These are phyloP conservation scores for Coemansia sp. DNA, from an alignment of 192 early-diverging fungal species.

Conservation along the genomic window DNA sequence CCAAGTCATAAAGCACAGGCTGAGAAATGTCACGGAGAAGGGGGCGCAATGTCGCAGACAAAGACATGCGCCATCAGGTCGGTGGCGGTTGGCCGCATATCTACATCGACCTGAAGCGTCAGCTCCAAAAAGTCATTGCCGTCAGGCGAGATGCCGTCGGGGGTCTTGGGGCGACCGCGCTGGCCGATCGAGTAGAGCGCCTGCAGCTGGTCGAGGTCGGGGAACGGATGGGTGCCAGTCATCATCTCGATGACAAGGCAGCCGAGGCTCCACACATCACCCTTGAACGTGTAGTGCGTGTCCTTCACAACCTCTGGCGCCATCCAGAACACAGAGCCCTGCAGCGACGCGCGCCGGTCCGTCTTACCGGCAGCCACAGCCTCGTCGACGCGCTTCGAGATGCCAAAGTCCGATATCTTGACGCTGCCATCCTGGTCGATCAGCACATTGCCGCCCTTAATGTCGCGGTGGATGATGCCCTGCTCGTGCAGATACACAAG, in stretches of 20 bases:
- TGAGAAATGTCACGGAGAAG: constrained; percentile 19
- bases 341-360: constrained; percentile 72
- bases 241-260: constrained; percentile 99
- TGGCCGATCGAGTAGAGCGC: constrained; percentile 70
- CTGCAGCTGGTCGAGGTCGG: constrained; percentile 76
- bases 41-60: constrained; percentile 33
- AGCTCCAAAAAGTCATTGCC: constrained; percentile 53
- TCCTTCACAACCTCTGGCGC: constrained; percentile 97
- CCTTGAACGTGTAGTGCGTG: constrained; percentile 88
- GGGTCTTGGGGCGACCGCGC: constrained; percentile 47
- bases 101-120: constrained; percentile 47
- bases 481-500: constrained; percentile 92
- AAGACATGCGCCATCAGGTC: constrained; percentile 50
- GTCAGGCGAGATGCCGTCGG: constrained; percentile 34
- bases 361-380: constrained; percentile 51
- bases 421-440: constrained; percentile 90
- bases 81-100: constrained; percentile 53
- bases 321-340: constrained; percentile 99
- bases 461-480: constrained; percentile 96
- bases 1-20: not conserved
- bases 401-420: constrained; percentile 99
- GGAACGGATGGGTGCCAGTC: constrained; percentile 90
- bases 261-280: constrained; percentile 92
- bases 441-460: constrained; percentile 93
- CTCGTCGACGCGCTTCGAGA: constrained; percentile 92